Base-by-base conservation (phyloP, 2,329 filamentous ascomycete genomes). In the Pseudogymnoascus sp. region DNA sequence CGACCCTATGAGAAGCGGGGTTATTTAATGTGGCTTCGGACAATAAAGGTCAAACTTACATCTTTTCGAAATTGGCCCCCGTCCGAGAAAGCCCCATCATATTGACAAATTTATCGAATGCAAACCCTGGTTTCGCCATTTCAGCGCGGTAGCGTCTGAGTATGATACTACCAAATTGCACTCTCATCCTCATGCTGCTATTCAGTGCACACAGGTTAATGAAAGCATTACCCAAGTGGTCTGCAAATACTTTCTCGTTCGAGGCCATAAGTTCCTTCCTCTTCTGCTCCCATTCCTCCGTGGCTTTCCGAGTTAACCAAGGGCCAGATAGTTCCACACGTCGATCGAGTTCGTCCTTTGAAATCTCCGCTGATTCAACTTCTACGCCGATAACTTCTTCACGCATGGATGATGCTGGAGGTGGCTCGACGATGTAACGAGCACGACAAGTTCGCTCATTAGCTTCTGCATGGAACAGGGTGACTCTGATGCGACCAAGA, bases 171-270 rank as follows among this genome's bases (percentile, higher is more conserved):
- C 72, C 73, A 62, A 74, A 73, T 33, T 71, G 67, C 7, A 74
- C 66, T 19, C 73, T 67, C 70, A 74, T 72, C 35, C 67, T 65
- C 71, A 74, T 72, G 66, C 68, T 68, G 26, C 64, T 65, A 33
- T 68, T 70, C 3, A 71, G 28, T 13, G 66, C 65, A 31, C 67
- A 67, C 8, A 73, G 66, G 4, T 50, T 60, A 28, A 62, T 65
- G 1, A 72, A 38, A 50, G 65, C 64, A 36, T 66, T 65, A 1
- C 53, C 60, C 13, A 73, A 42, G n/a, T 69, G 67, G 1, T 65
- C 36, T 31, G 66, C 28, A 33, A 73, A 66, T 7, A 38, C 62
- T n/a, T 61, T 47, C 4, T 61, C 42, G 40, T 69, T 70, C 1
- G 64, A 33, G 10, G 64, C 26, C 3, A 63, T 31, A 8, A 67